These are phyloP conservation scores for Jacaranda mimosifolia DNA, from an alignment of 257 asterid genomes.

Conservation along the genomic window DNA sequence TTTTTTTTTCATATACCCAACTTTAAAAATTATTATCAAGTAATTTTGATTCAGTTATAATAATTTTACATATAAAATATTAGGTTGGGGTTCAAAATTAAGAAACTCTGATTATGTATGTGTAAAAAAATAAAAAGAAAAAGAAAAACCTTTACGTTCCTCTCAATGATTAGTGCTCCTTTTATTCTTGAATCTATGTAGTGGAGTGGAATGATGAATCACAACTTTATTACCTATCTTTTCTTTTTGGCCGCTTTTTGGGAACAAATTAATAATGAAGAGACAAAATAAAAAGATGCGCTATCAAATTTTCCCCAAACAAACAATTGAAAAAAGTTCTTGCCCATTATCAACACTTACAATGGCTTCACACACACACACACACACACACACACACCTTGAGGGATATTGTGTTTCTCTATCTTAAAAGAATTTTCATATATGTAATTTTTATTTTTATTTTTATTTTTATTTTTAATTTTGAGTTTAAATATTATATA, in stretches of 20 bases:
- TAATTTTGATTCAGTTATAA: too few species aligned
- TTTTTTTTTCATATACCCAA: too few species aligned
- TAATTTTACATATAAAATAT: too few species aligned
- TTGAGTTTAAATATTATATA: too few species aligned
- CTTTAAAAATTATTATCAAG: too few species aligned
- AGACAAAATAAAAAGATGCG: constrained; percentile 45
- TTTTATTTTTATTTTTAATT: background rate
- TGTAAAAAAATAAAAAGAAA: too few species aligned
- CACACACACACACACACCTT: background rate
- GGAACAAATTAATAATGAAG: constrained; percentile 39
- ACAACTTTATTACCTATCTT: constrained; percentile 42
- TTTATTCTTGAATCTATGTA: constrained; percentile 43
- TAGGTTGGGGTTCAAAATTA: too few species aligned
- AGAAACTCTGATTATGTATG: too few species aligned
- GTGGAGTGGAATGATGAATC: constrained; percentile 64
- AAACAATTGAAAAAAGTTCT: constrained; percentile 27
- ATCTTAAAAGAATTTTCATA: background rate
- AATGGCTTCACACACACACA: background rate
- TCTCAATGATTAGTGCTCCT: constrained; percentile 39
- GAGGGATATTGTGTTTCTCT: too few species aligned
- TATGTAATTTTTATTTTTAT: background rate
- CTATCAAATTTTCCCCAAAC: constrained; percentile 34
- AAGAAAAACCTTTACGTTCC: constrained; percentile 8
- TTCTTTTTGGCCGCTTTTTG: constrained; percentile 45
- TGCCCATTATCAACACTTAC: background rate